A percentile compares a stretch with the other conserved stretches of the same genome.
Evolutionary conservation across 371 early-diverging fungal genomes (phyloP).

Genomic region (Actinomortierella ambigua): DNA sequence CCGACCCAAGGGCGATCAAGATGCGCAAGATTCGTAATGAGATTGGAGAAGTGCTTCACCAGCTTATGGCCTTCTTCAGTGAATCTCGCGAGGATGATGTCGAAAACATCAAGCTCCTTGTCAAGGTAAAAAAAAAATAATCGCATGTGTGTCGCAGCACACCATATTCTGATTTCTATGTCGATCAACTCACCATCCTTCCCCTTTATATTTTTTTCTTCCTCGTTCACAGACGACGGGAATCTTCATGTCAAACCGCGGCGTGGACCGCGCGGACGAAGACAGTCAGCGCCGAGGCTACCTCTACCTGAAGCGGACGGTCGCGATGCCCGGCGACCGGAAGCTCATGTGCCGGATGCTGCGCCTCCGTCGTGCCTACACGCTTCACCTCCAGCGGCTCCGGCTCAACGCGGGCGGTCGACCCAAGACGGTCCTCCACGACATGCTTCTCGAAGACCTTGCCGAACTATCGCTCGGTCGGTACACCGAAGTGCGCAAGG

Average conservation of each 20-base stretch:
- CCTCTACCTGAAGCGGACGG: slow-evolving; percentile 60
- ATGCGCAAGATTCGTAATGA: slow-evolving; percentile 55
- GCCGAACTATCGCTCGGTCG: slow-evolving; percentile 68
- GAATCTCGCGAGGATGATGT: slow-evolving; percentile 74
- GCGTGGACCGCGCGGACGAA: slow-evolving; percentile 59
- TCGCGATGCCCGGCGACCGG: slow-evolving; percentile 49
- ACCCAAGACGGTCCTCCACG: slow-evolving; percentile 51
- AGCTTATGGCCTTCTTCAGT: slow-evolving; percentile 57
- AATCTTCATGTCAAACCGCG: slow-evolving; percentile 67
- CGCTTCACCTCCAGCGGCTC: slow-evolving; percentile 63
- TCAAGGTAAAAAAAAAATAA: no score
- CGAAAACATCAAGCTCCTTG: slow-evolving; percentile 70
- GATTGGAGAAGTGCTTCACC: slow-evolving; percentile 59
- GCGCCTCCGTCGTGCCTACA: slow-evolving; percentile 52
- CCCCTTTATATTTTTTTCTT: background rate
- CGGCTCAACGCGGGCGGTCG: slow-evolving; percentile 63
- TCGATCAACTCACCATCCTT: slow-evolving; percentile 7
- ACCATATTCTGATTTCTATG: background rate
- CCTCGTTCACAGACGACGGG: slow-evolving; percentile 48
- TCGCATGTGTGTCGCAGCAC: background rate
- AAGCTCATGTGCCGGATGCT: slow-evolving; percentile 28
- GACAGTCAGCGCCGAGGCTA: slow-evolving; percentile 60
- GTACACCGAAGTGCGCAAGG: slow-evolving; percentile 79
- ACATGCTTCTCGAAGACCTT: slow-evolving; percentile 59
- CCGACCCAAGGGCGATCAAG: slow-evolving; percentile 53